These are phyloP conservation scores for Leccinum ambiguum DNA, from an alignment of 1,284 basidiomycete species.

Conservation along the genomic window DNA sequence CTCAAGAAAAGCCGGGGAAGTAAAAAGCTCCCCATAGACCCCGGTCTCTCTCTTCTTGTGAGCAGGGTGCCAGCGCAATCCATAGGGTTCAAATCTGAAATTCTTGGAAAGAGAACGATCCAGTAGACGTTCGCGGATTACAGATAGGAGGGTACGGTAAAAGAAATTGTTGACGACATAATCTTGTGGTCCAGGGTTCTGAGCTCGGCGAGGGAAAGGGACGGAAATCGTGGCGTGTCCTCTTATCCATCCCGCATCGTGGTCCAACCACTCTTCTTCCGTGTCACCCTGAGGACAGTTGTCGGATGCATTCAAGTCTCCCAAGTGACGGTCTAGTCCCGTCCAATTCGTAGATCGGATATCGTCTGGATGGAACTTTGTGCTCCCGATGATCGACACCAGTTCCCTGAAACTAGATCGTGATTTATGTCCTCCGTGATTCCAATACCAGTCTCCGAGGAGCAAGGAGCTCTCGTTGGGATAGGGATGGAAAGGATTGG, in stretches of 20 bases:
- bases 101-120: background rate
- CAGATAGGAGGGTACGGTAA: background rate
- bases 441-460: background rate
- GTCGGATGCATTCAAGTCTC: background rate
- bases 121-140: background rate
- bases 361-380: background rate
- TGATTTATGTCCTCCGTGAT: background rate
- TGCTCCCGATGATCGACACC: background rate
- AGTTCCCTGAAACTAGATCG: background rate
- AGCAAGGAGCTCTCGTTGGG: background rate
- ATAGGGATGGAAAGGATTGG: background rate
- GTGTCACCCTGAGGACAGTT: background rate
- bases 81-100: background rate
- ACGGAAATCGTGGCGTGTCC: background rate
- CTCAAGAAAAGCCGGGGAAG: background rate
- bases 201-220: background rate
- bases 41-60: background rate
- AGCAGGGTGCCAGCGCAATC: background rate
- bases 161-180: background rate
- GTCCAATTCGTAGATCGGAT: conserved; percentile 2
- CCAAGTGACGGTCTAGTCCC: background rate
- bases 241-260: background rate
- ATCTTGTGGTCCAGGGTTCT: background rate
- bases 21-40: background rate
- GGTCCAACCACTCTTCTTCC: background rate